These are phyloP conservation scores for Pterocarpus macrocarpus DNA, from an alignment of 306 rosid genomes.

Conservation along the genomic window DNA sequence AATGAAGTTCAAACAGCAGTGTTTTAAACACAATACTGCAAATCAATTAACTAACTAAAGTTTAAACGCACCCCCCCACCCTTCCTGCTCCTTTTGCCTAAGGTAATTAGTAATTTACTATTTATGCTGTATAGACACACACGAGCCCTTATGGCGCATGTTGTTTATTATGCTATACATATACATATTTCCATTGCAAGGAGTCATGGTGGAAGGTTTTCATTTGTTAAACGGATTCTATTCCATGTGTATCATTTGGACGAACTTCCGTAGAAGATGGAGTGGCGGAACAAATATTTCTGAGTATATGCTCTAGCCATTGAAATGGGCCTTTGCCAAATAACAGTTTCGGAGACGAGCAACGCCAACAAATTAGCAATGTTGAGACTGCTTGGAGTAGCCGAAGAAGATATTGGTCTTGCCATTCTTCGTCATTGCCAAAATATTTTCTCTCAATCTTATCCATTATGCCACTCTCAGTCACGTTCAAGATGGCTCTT, in stretches of 20 bases:
- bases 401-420: background rate
- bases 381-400: conserved; percentile 3
- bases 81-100: too few relatives aligned
- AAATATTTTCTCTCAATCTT: conserved; percentile 42
- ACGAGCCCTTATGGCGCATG: too few relatives aligned
- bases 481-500: conserved; percentile 50
- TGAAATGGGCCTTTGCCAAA: conserved; percentile 48
- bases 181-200: background rate
- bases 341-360: conserved; percentile 44
- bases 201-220: background rate
- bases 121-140: too few relatives aligned
- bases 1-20: too few relatives aligned
- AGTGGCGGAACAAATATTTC: conserved; percentile 28
- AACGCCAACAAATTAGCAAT: conserved; percentile 37
- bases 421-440: conserved; percentile 1
- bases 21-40: too few relatives aligned
- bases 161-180: background rate
- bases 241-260: background rate
- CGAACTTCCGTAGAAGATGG: conserved; percentile 1
- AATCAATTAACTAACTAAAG: too few relatives aligned
- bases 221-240: background rate
- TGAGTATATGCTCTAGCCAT: conserved; percentile 36
- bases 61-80: too few relatives aligned
- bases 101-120: too few relatives aligned
- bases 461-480: conserved; percentile 32